Conservation (phyloP, 495 filamentous ascomycete species). For the Pseudoneurospora amorphoporcata region DNA sequence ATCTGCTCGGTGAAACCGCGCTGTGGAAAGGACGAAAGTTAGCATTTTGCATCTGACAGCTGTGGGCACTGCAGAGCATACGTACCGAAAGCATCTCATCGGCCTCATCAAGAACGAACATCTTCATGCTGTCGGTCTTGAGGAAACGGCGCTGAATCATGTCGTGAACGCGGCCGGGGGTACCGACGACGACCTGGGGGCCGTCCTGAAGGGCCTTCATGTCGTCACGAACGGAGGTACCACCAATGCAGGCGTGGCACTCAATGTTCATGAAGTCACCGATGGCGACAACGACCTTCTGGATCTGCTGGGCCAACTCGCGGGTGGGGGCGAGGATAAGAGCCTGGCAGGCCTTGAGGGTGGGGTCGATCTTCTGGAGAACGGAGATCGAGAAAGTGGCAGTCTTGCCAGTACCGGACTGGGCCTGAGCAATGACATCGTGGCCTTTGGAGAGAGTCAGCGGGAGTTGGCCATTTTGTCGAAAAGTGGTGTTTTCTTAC, state of each 20-base stretch:
- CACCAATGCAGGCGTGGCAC: slow-evolving; percentile 97
- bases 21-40: slow-evolving; percentile 32
- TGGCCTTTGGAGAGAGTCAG: slow-evolving; percentile 50
- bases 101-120: slow-evolving; percentile 93
- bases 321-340: slow-evolving; percentile 96
- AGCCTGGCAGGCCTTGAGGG: slow-evolving; percentile 79
- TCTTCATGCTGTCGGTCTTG: slow-evolving; percentile 92
- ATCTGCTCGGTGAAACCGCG: slow-evolving; percentile 98
- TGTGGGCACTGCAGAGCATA: slow-evolving; percentile 5
- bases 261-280: slow-evolving; percentile 99
- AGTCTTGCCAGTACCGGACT: slow-evolving; percentile 98
- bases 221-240: slow-evolving; percentile 94
- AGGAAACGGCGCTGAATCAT: slow-evolving; percentile 97
- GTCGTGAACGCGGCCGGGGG: slow-evolving; percentile 90
- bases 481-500: slow-evolving; percentile 43
- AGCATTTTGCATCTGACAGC: background rate
- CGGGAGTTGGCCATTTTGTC: slow-evolving; percentile 7
- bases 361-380: slow-evolving; percentile 84
- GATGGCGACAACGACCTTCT: slow-evolving; percentile 92
- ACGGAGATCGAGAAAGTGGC: slow-evolving; percentile 98
- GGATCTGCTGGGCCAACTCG: slow-evolving; percentile 96
- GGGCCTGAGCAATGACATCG: slow-evolving; percentile 98
- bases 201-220: slow-evolving; percentile 95
- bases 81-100: slow-evolving; percentile 83
- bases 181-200: slow-evolving; percentile 93